These are phyloP conservation scores for Venturia aucupariae DNA, from an alignment of 2,329 filamentous ascomycete genomes.

Conservation along the genomic window DNA sequence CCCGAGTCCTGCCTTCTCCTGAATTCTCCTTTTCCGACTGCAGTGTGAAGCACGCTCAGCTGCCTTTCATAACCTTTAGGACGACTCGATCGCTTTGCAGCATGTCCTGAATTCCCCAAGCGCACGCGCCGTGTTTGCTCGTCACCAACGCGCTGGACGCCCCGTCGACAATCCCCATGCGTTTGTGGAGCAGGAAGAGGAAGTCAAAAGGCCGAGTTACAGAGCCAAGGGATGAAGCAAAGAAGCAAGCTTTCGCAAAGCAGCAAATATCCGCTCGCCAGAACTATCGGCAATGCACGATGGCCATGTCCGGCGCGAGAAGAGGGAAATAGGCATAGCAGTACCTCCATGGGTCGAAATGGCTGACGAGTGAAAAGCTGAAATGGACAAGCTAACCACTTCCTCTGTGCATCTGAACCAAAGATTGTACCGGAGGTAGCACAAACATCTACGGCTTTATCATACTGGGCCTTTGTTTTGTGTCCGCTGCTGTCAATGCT, in stretches of 20 bases:
- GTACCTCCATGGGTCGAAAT: neutral
- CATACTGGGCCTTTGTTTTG: neutral
- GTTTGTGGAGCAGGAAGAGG: neutral
- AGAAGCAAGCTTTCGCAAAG: neutral
- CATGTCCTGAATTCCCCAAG: neutral
- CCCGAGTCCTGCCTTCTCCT: too few relatives aligned
- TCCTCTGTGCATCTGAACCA: neutral
- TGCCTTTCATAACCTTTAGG: neutral
- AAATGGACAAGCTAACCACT: neutral
- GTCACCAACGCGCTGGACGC: neutral
- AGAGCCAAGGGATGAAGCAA: neutral
- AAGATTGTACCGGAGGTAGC: neutral
- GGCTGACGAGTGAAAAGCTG: neutral
- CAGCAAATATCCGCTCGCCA: neutral
- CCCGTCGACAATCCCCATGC: neutral
- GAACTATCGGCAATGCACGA: neutral
- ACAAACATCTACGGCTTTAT: neutral
- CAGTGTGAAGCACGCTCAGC: too few relatives aligned
- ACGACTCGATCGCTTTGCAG: neutral
- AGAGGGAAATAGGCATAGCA: neutral
- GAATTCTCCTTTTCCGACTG: neutral
- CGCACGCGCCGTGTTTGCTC: neutral
- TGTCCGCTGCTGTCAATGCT: slow-evolving; percentile 2
- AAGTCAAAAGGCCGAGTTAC: neutral
- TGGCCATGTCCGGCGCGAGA: neutral